Evolutionary conservation across 2,329 filamentous ascomycete genomes (phyloP).

Genomic region (Neofusicoccum ribis): DNA sequence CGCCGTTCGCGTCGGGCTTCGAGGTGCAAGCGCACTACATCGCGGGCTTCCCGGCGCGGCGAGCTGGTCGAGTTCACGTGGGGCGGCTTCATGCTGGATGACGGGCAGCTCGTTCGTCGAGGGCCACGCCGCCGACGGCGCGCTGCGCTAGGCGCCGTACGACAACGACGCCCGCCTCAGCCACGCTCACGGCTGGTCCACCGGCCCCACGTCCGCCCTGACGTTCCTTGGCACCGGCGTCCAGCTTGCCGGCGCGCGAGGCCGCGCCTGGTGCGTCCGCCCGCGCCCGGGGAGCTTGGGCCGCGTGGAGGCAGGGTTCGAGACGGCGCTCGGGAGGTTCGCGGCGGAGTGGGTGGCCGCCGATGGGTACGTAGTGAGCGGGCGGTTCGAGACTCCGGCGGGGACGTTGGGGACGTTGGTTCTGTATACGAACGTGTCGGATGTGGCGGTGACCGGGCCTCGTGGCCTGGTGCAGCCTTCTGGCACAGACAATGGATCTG

Average conservation of each 20-base stretch:
- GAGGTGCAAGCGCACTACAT: slow-evolving; percentile 60
- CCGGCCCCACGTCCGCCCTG: slow-evolving; percentile 31
- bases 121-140: slow-evolving; percentile 59
- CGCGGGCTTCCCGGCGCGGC: slow-evolving; percentile 47
- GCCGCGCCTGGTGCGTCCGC: slow-evolving; percentile 46
- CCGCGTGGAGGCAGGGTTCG: slow-evolving; percentile 48
- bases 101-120: slow-evolving; percentile 46
- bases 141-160: slow-evolving; percentile 46
- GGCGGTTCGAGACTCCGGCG: not conserved
- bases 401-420: slow-evolving; percentile 5
- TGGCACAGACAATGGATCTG: not conserved
- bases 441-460: not conserved
- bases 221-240: slow-evolving; percentile 48
- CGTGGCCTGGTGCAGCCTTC: not conserved
- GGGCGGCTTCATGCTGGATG: no score
- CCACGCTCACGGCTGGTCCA: slow-evolving; percentile 47
- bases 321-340: slow-evolving; percentile 43
- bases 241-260: slow-evolving; percentile 40
- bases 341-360: slow-evolving; percentile 9
- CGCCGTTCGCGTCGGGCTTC: slow-evolving; percentile 60
- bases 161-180: not conserved
- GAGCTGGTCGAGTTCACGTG: slow-evolving; percentile 29
- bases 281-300: slow-evolving; percentile 48
- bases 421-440: slow-evolving; percentile 23
- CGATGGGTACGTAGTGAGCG: not conserved